Evolutionary conservation across 192 early-diverging fungal species (phyloP), one percentile per base, ranked within the genome.

Genomic region (Lobosporangium transversale): DNA sequence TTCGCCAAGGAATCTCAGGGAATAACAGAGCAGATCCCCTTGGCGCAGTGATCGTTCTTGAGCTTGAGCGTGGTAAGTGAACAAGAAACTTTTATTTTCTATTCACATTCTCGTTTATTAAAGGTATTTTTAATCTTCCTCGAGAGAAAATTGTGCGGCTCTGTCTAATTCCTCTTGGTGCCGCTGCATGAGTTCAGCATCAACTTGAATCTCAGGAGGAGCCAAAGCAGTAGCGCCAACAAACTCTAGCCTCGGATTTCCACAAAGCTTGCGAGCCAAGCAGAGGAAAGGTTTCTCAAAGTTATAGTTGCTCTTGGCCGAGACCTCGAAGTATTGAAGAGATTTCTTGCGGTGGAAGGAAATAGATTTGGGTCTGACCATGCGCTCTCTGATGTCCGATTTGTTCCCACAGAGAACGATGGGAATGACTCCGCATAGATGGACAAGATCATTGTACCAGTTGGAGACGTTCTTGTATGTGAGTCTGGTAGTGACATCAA

Each of bases 391-490:
- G 84, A 99, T 92, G 81, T 99, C 98, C 48, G 98, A 97, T 86
- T 99, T 99, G 93, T 99, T 99, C 74, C 98, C 98, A 88, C 94
- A 95, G 54, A 99, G 93, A 67, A 99, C 98, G 79, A 99, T 99
- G 20, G 97, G 97, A 80, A 99, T 95, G 89, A 95, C 97, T 80
- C 98, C 96, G 84, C 97, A 98, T 50, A 99, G 96, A 64, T 97
- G 94, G 65, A 95, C 93, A 47, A 99, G 87, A 81, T 99, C 98
- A 81, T 97, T 90, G 84, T 98, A 95, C 98, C 98, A 99, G 92
- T 98, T 99, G 78, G 98, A 96, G 21, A 99, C 98, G 88, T 95
- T 99, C 90, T 97, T 99, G 88, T 99, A 99, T 67, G 97, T 98
- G 66, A 99, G 98, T 71, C 97, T 92, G 53, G 97, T 95, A 56